Conservation (phyloP, 1,284 basidiomycete genomes). For the Taiwanofungus camphoratus region DNA sequence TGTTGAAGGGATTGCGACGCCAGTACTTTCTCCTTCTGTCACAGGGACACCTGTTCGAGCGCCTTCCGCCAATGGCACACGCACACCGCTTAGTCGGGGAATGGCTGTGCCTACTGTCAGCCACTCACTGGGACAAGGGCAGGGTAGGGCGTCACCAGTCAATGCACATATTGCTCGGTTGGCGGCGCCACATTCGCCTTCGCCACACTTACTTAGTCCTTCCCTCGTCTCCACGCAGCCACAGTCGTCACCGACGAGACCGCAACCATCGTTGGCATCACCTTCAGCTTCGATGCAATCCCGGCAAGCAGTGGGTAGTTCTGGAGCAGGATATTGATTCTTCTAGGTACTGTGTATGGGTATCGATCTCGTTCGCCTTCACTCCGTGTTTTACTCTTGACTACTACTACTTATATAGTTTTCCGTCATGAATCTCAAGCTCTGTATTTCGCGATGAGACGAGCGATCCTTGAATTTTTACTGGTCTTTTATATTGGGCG, state of each 20-base stretch:
- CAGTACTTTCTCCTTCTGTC: slow-evolving; percentile 29
- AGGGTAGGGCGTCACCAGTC: slow-evolving; percentile 25
- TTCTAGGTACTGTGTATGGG: neutral
- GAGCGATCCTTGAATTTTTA: too few species aligned
- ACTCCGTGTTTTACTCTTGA: slow-evolving; percentile 4
- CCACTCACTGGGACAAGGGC: slow-evolving; percentile 34
- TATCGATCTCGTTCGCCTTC: slow-evolving; percentile 1
- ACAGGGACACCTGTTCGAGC: slow-evolving; percentile 35
- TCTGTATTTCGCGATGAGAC: too few species aligned
- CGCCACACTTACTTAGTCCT: slow-evolving; percentile 50
- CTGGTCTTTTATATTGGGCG: too few species aligned
- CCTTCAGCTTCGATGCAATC: slow-evolving; percentile 61
- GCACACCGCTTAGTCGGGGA: slow-evolving; percentile 31
- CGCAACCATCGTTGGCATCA: slow-evolving; percentile 44
- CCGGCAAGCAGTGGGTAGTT: slow-evolving; percentile 44
- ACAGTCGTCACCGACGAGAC: slow-evolving; percentile 51
- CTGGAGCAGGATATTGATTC: slow-evolving; percentile 38
- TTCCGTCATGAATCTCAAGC: too few species aligned
- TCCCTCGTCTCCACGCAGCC: slow-evolving; percentile 39
- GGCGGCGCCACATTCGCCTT: slow-evolving; percentile 36
- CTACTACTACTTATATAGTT: slow-evolving; percentile 7
- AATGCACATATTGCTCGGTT: slow-evolving; percentile 25
- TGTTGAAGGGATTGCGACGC: slow-evolving; percentile 19
- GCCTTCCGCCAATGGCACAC: slow-evolving; percentile 49
- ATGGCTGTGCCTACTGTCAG: slow-evolving; percentile 24